Conservation (phyloP, 495 filamentous ascomycete genomes). For the Trichoderma gamsii region DNA sequence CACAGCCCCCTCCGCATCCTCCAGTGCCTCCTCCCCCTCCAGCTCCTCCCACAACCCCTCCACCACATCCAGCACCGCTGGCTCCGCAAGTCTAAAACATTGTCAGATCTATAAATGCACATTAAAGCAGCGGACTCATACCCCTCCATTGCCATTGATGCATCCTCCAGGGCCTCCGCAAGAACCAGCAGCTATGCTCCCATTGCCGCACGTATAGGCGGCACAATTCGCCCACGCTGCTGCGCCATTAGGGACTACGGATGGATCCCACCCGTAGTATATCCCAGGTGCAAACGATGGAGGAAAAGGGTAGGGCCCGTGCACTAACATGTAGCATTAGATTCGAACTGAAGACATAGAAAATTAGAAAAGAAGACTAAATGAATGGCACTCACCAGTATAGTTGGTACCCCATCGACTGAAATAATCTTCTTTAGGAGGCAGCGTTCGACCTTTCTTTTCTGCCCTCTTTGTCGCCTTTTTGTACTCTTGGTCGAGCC, state of each 20-base stretch:
- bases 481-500: not conserved
- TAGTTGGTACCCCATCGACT: not conserved
- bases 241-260: not conserved
- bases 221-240: not conserved
- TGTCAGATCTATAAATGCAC: not conserved
- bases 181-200: not conserved
- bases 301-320: not conserved
- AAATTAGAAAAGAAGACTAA: too few relatives aligned
- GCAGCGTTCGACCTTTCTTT: not conserved
- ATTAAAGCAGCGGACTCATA: not conserved
- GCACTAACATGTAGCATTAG: not conserved
- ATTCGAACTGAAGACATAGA: too few relatives aligned
- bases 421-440: not conserved
- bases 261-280: conserved; percentile 5
- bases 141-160: conserved; percentile 1
- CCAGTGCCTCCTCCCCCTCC: not conserved
- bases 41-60: not conserved
- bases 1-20: not conserved
- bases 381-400: not conserved
- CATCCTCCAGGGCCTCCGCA: not conserved
- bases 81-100: not conserved
- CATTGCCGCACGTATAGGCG: not conserved
- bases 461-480: conserved; percentile 1
- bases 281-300: not conserved
- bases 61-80: conserved; percentile 3